These are phyloP conservation scores for Globomyces sp. DNA, from an alignment of 371 early-diverging fungal species.

Conservation along the genomic window DNA sequence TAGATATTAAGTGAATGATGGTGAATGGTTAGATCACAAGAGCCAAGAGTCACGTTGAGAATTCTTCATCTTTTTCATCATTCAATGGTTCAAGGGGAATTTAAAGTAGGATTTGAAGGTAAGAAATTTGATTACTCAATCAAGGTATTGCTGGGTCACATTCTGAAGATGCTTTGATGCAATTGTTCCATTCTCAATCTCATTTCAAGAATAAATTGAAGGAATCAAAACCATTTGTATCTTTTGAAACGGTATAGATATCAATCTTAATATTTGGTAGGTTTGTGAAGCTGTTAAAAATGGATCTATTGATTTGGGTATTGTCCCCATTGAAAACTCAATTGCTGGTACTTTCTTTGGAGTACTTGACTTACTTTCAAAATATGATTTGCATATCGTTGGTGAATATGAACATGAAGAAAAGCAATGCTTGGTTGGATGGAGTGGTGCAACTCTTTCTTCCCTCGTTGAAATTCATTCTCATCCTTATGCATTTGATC, in stretches of 20 bases:
- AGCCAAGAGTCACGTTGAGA: too few species aligned
- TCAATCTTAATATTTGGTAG: constrained; percentile 1
- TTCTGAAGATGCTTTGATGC: constrained; percentile 27
- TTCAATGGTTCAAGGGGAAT: neutral
- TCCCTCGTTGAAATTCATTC: constrained; percentile 24
- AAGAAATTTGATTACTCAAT: constrained; percentile 13
- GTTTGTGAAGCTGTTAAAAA: constrained; percentile 25
- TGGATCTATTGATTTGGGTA: constrained; percentile 16
- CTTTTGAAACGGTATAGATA: constrained; percentile 16
- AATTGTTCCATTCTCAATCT: constrained; percentile 22
- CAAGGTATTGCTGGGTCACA: constrained; percentile 26
- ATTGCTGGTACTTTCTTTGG: constrained; percentile 29
- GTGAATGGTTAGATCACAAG: too few species aligned
- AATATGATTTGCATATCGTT: constrained; percentile 23
- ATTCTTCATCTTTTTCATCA: too few species aligned
- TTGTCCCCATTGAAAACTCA: constrained; percentile 34
- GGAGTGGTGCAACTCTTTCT: constrained; percentile 25
- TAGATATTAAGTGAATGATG: too few species aligned
- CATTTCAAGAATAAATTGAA: constrained; percentile 1
- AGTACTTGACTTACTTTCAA: constrained; percentile 23
- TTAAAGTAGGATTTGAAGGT: neutral
- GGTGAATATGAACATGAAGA: constrained; percentile 30
- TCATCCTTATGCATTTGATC: constrained; percentile 33
- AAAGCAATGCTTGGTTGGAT: constrained; percentile 20
- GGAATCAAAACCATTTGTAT: constrained; percentile 12